Evolutionary conservation across 768 basidiomycete genomes (phyloP), one percentile per base, ranked within the genome.

Genomic region (Tubosaeta brunneosetosa): DNA sequence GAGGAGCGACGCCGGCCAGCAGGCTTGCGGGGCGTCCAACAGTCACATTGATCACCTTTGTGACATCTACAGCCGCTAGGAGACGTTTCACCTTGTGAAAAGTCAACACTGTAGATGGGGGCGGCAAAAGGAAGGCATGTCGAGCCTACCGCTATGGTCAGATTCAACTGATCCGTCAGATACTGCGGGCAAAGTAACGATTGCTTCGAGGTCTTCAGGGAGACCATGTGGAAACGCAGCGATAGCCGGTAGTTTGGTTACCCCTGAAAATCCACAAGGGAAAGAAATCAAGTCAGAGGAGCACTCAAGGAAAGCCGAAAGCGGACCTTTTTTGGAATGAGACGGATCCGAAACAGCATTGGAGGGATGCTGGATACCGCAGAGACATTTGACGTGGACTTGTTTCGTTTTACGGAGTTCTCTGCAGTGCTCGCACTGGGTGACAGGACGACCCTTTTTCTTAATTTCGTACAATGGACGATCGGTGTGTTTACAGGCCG

Each of bases 401-500:
- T 76, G 75, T 59, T 69, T 72, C 19, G 72, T 71, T 69, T 77
- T 78, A 44, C 77, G 63, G 22, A 72, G 70, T 50, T 75, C 72
- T 60, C 75, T 69, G 55, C 79, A 80, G 59, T 74, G 71, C 27
- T 73, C 71, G 61, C 83, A 84, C 64, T 80, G 81, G 4, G 81
- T 81, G 36, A 79, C 72, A 3, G 76, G 80, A 50, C 77, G 75
- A 56, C 75, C 84, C 68, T 77, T 84, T 75, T 77, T 86, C 80
- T 74, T 81, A 58, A 85, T 88, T 78, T 81, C 91, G 67, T 85
- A 93, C 47, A 95, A 77, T 34, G 91, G 86, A 38, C 93, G 81
- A 67, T 93, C 90, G 49, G 83, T 86, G 67, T 95, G 93, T 64
- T 83, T 85, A 73, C 93, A 95, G 29, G 84, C 80, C 14, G 90